These are phyloP conservation scores for Bryoerythrophyllum caledonicum DNA, from an alignment of 225 moss, liverwort and hornwort species.

Conservation along the genomic window DNA sequence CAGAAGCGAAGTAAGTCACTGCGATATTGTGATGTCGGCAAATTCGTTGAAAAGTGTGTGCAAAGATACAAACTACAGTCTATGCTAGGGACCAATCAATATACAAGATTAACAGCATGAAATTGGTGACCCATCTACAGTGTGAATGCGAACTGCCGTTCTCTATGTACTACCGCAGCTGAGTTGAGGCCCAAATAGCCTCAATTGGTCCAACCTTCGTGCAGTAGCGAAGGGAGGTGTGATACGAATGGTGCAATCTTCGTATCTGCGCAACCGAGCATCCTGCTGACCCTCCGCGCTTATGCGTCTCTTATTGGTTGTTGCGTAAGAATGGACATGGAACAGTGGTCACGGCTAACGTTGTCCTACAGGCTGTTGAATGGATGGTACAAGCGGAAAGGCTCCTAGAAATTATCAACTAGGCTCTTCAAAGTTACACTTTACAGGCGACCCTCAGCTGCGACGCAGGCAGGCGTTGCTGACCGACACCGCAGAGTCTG, in stretches of 20 bases:
- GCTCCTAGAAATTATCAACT: constrained; percentile 49
- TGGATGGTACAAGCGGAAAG: constrained; percentile 62
- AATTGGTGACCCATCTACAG: constrained; percentile 63
- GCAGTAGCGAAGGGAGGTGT: constrained; percentile 4
- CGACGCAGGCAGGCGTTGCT: constrained; percentile 16
- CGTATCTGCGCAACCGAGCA: constrained; percentile 21
- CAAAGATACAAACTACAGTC: constrained; percentile 52
- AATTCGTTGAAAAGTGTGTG: constrained; percentile 46
- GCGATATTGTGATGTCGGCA: constrained; percentile 55
- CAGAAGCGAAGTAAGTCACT: constrained; percentile 16
- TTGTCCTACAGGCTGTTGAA: constrained; percentile 40
- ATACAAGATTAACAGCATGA: constrained; percentile 66
- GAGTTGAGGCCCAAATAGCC: constrained; percentile 25
- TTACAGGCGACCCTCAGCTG: constrained; percentile 42
- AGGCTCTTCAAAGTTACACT: constrained; percentile 53
- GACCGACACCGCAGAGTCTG: constrained; percentile 23
- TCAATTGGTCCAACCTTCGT: constrained; percentile 23
- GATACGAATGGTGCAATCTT: background rate
- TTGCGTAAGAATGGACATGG: constrained; percentile 46
- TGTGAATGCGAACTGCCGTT: constrained; percentile 56
- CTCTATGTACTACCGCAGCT: constrained; percentile 60
- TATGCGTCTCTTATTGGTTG: constrained; percentile 46
- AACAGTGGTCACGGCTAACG: constrained; percentile 42
- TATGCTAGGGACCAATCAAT: constrained; percentile 57
- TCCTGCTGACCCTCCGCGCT: constrained; percentile 30